Conservation (phyloP, 2,329 filamentous ascomycete genomes). For the Phyllosticta citriasiana region DNA sequence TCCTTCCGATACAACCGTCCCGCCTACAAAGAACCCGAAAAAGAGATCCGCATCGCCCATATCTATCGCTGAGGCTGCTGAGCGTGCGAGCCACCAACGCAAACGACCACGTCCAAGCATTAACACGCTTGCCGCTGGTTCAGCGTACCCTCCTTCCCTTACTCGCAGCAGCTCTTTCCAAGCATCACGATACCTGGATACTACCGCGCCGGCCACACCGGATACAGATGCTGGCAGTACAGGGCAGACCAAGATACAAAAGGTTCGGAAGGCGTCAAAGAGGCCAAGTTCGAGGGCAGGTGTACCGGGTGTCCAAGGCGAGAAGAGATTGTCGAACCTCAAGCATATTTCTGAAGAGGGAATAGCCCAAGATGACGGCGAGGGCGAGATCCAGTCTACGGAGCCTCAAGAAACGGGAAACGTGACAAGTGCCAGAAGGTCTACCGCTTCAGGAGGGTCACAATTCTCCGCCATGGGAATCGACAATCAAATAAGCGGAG, state of each 20-base stretch:
- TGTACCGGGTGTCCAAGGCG: background rate
- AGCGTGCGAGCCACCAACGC: slow-evolving; percentile 39
- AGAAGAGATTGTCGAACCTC: slow-evolving; percentile 3
- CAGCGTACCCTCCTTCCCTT: slow-evolving; percentile 2
- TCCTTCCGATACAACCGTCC: slow-evolving; percentile 12
- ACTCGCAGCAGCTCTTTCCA: slow-evolving; percentile 8
- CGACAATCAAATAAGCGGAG: slow-evolving; percentile 27
- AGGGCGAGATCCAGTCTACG: background rate
- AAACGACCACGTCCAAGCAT: slow-evolving; percentile 33
- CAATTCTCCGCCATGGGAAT: slow-evolving; percentile 1
- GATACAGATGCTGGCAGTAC: slow-evolving; percentile 25
- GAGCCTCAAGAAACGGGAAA: background rate
- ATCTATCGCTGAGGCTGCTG: slow-evolving; percentile 45
- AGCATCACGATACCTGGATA: slow-evolving; percentile 15
- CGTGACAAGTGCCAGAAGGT: background rate
- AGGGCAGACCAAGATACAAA: slow-evolving; percentile 17
- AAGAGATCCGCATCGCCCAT: slow-evolving; percentile 44
- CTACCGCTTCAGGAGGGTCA: background rate
- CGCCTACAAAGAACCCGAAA: slow-evolving; percentile 24
- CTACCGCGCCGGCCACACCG: slow-evolving; percentile 26
- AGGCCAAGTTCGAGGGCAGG: slow-evolving; percentile 12
- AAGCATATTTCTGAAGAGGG: slow-evolving; percentile 2
- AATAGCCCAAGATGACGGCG: background rate
- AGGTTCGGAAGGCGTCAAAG: slow-evolving; percentile 14
- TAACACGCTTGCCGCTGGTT: slow-evolving; percentile 4